Evolutionary conservation across 2,329 filamentous ascomycete genomes (phyloP), one percentile per base, ranked within the genome.

Genomic region (Metarhizium robertsii): DNA sequence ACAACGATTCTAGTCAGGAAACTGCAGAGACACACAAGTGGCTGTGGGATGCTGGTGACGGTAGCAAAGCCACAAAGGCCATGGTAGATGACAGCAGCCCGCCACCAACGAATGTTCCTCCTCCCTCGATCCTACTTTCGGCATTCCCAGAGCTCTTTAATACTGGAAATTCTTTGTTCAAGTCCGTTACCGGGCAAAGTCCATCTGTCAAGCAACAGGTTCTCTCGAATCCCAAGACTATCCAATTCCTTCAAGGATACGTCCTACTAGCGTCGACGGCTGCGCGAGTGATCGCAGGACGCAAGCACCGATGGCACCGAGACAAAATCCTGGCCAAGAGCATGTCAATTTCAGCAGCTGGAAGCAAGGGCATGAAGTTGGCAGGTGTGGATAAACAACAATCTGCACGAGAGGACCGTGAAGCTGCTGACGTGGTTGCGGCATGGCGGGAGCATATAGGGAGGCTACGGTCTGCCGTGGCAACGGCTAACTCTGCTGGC

Each of bases 351-450:
- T 89, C 90, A 1, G 83, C 84, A 16, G 81, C 85, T 2, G 86
- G 85, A 3, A 81, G 84, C 53, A 90, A 88, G 63, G 85, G 92
- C 3, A 96, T 97, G 92, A 97, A 96, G 71, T 80, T 97, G 20
- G 83, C 87, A 0, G 87, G 90, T 13, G 76, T 97, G 45, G 92
- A 96, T 71, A 92, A 88, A 71, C 81, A 84, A 3, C 91, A 96
- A 69, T 78, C 81, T n/a, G 78, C 82, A 29, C 87, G 90, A 56
- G 92, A 96, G 72, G 88, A 95, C 60, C 82, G 91, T 61, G 91
- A 96, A 71, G 87, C 85, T 0, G 81, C 86, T 7, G 92, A 96
- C 66, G 84, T 91, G 3, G 77, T 90, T 1, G 77, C 80, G 14
- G 77, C 80, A 14, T 96, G 91, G 91, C 85, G 83, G 64, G 81